Conservation (phyloP, 306 rosid species). For the Gastrolobium bilobum region DNA sequence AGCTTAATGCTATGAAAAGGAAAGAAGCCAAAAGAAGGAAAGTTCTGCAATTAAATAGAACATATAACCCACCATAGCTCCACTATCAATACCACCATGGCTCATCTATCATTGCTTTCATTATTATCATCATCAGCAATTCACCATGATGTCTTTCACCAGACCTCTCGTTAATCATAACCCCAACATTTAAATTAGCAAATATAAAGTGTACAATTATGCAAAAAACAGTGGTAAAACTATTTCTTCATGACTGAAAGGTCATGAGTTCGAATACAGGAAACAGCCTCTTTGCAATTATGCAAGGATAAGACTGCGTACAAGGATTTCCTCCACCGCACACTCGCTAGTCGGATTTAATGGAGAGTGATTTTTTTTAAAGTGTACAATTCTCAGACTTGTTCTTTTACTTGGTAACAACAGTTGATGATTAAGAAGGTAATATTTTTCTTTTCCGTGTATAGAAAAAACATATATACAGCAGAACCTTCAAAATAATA, state of each 20-base stretch:
- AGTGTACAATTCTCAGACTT: not conserved
- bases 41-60: not conserved
- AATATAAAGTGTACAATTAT: conserved; percentile 10
- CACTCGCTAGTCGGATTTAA: too few species aligned
- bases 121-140: conserved; percentile 24
- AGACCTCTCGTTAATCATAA: conserved; percentile 22
- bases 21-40: conserved; percentile 19
- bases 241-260: too few species aligned
- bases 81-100: conserved; percentile 36
- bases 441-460: not conserved
- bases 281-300: too few species aligned
- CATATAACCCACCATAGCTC: conserved; percentile 35
- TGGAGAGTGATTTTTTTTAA: too few species aligned
- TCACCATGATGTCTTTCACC: conserved; percentile 34
- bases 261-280: too few species aligned
- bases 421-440: not conserved
- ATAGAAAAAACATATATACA: not conserved
- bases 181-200: conserved; percentile 21
- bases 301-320: too few species aligned
- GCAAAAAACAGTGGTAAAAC: too few species aligned
- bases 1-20: conserved; percentile 8
- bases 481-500: not conserved
- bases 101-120: conserved; percentile 40
- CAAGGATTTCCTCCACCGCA: too few species aligned
- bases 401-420: not conserved